Evolutionary conservation across 2,329 filamentous ascomycete species (phyloP).

Genomic region (Aotearoamyces nothofagi): DNA sequence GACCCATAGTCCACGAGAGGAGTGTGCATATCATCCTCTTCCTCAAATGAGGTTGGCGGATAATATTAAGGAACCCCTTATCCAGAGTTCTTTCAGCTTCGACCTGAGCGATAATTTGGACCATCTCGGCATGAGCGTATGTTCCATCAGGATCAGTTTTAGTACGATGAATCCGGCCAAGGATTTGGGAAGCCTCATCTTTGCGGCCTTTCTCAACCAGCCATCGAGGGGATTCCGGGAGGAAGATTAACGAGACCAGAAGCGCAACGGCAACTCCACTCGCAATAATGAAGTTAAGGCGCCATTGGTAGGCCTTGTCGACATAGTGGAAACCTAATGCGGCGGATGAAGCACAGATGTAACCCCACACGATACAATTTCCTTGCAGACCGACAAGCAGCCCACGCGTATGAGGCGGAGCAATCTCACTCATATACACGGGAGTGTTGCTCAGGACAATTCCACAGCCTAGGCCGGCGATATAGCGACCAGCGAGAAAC

Average conservation of each 20-base stretch:
- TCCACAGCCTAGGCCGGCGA: constrained; percentile 7
- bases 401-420: constrained; percentile 15
- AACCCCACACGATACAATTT: constrained; percentile 15
- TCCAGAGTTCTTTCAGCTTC: constrained; percentile 9
- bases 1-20: constrained; percentile 17
- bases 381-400: constrained; percentile 19
- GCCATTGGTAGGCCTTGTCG: constrained; percentile 12
- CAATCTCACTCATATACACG: constrained; percentile 15
- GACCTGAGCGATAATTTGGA: constrained; percentile 17
- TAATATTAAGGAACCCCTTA: constrained; percentile 16
- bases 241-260: constrained; percentile 23
- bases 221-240: constrained; percentile 54
- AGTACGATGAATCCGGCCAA: constrained; percentile 30
- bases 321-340: constrained; percentile 15
- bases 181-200: constrained; percentile 35
- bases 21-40: too few species aligned
- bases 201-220: constrained; percentile 46
- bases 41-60: constrained; percentile 13
- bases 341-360: constrained; percentile 10
- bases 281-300: constrained; percentile 13
- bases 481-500: constrained; percentile 6
- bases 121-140: constrained; percentile 14
- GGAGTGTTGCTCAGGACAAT: constrained; percentile 7
- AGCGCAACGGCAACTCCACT: constrained; percentile 7
- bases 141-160: constrained; percentile 3